Evolutionary conservation across 2,329 filamentous ascomycete genomes (phyloP).

Genomic region (Ophioceras dolichostomum): DNA sequence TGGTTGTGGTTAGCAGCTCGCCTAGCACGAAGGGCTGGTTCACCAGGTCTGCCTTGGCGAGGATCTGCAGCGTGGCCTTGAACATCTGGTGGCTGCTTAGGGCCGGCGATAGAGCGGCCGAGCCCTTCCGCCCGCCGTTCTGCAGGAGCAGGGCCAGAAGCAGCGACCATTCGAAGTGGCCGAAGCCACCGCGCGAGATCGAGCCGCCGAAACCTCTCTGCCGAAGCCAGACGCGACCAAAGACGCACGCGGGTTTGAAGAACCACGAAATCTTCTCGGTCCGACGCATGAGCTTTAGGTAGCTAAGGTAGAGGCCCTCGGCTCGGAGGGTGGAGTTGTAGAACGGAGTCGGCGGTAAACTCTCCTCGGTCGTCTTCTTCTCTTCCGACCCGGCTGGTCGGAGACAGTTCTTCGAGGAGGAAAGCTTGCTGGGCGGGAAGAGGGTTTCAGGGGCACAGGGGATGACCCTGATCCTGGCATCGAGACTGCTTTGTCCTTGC

Average conservation of each 20-base stretch:
- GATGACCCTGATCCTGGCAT: conserved; percentile 63
- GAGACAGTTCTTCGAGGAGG: conserved; percentile 57
- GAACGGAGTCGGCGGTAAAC: conserved; percentile 53
- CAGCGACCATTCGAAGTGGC: conserved; percentile 83
- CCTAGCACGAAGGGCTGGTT: conserved; percentile 49
- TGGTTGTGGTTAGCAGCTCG: too few species aligned
- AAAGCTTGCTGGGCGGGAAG: conserved; percentile 61
- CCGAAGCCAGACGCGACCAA: conserved; percentile 80
- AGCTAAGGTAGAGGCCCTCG: conserved; percentile 60
- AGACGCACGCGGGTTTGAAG: conserved; percentile 72
- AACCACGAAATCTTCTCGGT: conserved; percentile 55
- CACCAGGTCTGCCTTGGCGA: conserved; percentile 39
- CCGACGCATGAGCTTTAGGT: conserved; percentile 64
- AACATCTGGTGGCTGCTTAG: conserved; percentile 90
- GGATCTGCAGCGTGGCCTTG: conserved; percentile 83
- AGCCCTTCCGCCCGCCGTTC: conserved; percentile 52
- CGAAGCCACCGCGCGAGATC: conserved; percentile 72
- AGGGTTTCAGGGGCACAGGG: conserved; percentile 57
- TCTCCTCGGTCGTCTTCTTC: conserved; percentile 29
- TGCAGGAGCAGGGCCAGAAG: conserved; percentile 70
- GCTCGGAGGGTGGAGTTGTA: conserved; percentile 82
- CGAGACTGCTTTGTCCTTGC: too few species aligned
- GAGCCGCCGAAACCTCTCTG: conserved; percentile 69
- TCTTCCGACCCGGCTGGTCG: conserved; percentile 37
- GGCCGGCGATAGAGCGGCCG: conserved; percentile 56